These are phyloP conservation scores for Pseudogymnoascus sp. DNA, from an alignment of 2,329 filamentous ascomycete genomes.

Conservation along the genomic window DNA sequence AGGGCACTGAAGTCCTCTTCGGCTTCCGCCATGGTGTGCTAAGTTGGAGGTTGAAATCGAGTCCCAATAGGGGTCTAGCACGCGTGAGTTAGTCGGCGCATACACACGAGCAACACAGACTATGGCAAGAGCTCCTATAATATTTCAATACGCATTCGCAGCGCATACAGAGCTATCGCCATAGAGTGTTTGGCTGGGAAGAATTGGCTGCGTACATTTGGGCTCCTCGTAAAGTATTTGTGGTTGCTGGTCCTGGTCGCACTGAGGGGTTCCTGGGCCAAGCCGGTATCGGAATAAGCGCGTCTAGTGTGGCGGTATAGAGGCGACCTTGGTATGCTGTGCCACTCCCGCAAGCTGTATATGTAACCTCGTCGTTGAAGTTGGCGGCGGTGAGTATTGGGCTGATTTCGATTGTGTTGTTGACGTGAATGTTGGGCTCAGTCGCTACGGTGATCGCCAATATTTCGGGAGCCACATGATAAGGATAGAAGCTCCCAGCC, in stretches of 20 bases:
- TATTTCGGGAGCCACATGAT: conserved; percentile 7
- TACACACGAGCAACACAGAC: background rate
- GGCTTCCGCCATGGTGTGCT: conserved; percentile 60
- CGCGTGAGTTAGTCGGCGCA: conserved; percentile 6
- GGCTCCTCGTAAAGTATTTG: background rate
- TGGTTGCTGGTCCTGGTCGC: background rate
- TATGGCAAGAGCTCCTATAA: background rate
- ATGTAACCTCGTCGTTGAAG: background rate
- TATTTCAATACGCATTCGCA: background rate
- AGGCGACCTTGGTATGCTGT: background rate
- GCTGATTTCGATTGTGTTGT: conserved; percentile 4
- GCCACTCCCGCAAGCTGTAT: background rate
- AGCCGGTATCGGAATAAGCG: background rate
- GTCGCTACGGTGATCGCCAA: conserved; percentile 6
- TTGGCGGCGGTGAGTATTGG: conserved; percentile 2
- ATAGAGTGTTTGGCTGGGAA: background rate
- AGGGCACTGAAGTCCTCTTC: conserved; percentile 78
- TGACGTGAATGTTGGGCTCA: conserved; percentile 5
- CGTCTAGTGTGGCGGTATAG: background rate
- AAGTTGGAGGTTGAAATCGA: background rate
- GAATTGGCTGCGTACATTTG: conserved; percentile 4
- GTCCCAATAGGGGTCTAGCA: conserved; percentile 3
- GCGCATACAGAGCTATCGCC: background rate
- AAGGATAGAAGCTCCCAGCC: conserved; percentile 1
- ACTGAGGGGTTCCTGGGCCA: conserved; percentile 5